phyloP scores from a whole-genome alignment of 2,329 filamentous ascomycete genomes.

The Alternaria arborescens region DNA sequence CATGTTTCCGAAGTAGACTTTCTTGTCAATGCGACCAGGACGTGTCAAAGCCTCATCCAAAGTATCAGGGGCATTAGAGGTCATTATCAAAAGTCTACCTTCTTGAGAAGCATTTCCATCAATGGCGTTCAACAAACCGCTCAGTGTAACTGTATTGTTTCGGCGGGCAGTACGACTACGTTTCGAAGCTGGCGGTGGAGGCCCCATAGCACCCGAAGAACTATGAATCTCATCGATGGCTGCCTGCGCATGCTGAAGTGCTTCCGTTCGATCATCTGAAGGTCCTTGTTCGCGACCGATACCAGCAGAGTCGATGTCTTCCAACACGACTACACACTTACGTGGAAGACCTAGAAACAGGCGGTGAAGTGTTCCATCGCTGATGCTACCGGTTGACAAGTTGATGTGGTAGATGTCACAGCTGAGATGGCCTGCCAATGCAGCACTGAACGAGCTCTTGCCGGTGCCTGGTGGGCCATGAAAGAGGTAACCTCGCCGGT shows the following conservation, averaged over 20 bases:
- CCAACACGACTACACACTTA: slow-evolving; percentile 53
- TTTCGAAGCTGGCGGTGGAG: background rate
- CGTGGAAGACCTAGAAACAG: slow-evolving; percentile 36
- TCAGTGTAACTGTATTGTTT: slow-evolving; percentile 61
- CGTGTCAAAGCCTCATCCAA: slow-evolving; percentile 77
- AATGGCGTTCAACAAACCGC: slow-evolving; percentile 79
- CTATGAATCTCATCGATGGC: background rate
- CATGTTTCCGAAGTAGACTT: slow-evolving; percentile 72
- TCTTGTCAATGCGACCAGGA: slow-evolving; percentile 76
- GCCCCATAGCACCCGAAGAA: background rate
- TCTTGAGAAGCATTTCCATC: slow-evolving; percentile 83
- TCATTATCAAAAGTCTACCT: slow-evolving; percentile 81
- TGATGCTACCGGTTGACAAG: slow-evolving; percentile 40
- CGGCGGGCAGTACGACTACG: background rate
- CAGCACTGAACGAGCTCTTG: slow-evolving; percentile 52
- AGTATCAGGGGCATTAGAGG: slow-evolving; percentile 77
- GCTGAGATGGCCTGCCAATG: slow-evolving; percentile 48
- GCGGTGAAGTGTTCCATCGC: slow-evolving; percentile 40
- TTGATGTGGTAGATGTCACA: slow-evolving; percentile 53
- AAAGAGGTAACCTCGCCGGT: slow-evolving; percentile 52
- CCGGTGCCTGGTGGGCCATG: slow-evolving; percentile 53
- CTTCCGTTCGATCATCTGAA: background rate
- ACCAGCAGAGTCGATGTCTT: slow-evolving; percentile 52
- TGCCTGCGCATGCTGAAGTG: background rate
- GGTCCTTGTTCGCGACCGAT: slow-evolving; percentile 34